Base-by-base conservation (phyloP, 2,329 filamentous ascomycete genomes). In the Microthyrium microscopicum region DNA sequence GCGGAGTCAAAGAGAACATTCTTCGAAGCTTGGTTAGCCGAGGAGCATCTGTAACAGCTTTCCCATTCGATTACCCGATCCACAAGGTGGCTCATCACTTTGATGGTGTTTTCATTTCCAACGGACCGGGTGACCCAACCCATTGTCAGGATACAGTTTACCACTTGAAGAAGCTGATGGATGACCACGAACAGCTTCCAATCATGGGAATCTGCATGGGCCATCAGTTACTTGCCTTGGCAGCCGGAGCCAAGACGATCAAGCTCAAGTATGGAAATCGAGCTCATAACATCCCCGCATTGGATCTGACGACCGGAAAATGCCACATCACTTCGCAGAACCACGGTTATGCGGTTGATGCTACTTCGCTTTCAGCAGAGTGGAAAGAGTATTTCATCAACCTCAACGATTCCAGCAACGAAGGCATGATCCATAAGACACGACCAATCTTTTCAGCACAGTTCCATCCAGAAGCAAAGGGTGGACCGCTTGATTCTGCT, bases 181-280 rank as follows among this genome's bases (percentile, higher is more conserved):
- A 92, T 56, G 76, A 73, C n/a, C 19, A 13, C 17, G 93, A 83
- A 30, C 76, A 84, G 46, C 70, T 93, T 21, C 89, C 89, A 38
- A 76, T 98, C 59, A 91, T 98, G 75, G 89, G 89, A 48, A 95
- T 98, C 52, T 98, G 89, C 56, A 73, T 98, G 44, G 89, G 89
- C 43, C 89, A 98, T 61, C 89, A 98, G 67, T 75, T 98, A 34
- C 68, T 98, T 38, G 87, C 85, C 42, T 71, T 94, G 45, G 84
- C 89, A 31, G 70, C 79, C 39, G 89, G 89, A 42, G 89, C 82
- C 35, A 70, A 73, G 48, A 95, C 89, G 40, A 77, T 91, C 62
- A 95, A 95, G 72, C 73, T 98, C 60, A 95, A 95, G 72, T 98
- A 94, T 58, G 89, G 89, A 51, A 98, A 98, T 70, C 80, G 89